phyloP scores from a whole-genome alignment of 2,329 filamentous ascomycete genomes.

The Neofusicoccum laricinum region DNA sequence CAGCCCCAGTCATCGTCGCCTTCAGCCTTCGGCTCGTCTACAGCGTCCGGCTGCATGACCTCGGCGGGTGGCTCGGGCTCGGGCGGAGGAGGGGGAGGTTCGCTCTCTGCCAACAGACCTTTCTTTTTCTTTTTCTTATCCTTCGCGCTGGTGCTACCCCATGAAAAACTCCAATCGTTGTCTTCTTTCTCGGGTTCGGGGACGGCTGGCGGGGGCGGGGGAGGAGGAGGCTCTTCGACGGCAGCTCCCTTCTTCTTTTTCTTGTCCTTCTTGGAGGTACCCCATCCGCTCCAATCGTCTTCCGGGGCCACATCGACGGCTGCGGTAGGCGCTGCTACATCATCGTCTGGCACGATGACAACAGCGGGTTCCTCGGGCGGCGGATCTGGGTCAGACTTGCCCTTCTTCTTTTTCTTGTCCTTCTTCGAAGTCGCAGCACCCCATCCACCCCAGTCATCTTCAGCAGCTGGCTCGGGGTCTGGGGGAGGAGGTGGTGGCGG shows the following conservation, averaged over 20 bases:
- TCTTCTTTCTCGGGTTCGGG: not conserved
- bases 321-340: not conserved
- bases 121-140: slow-evolving; percentile 38
- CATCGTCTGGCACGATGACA: slow-evolving; percentile 1
- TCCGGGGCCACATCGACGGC: not conserved
- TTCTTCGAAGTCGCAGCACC: slow-evolving; percentile 21
- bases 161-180: slow-evolving; percentile 27
- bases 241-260: slow-evolving; percentile 48
- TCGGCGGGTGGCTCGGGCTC: slow-evolving; percentile 31
- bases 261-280: slow-evolving; percentile 33
- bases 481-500: slow-evolving; percentile 20
- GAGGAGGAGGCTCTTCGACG: slow-evolving; percentile 12
- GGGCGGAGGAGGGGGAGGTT: not conserved
- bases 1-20: slow-evolving; percentile 13
- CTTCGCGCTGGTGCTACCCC: slow-evolving; percentile 24
- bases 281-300: not conserved
- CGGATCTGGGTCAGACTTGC: slow-evolving; percentile 21
- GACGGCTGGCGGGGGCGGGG: not conserved
- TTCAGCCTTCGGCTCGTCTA: slow-evolving; percentile 9
- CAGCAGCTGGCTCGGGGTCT: slow-evolving; percentile 22
- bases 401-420: slow-evolving; percentile 23
- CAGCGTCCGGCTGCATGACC: slow-evolving; percentile 19
- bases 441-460: slow-evolving; percentile 23
- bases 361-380: not conserved
- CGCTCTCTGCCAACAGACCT: slow-evolving; percentile 26